Base-by-base conservation (phyloP, 306 rosid genomes). In the Casuarina glauca region DNA sequence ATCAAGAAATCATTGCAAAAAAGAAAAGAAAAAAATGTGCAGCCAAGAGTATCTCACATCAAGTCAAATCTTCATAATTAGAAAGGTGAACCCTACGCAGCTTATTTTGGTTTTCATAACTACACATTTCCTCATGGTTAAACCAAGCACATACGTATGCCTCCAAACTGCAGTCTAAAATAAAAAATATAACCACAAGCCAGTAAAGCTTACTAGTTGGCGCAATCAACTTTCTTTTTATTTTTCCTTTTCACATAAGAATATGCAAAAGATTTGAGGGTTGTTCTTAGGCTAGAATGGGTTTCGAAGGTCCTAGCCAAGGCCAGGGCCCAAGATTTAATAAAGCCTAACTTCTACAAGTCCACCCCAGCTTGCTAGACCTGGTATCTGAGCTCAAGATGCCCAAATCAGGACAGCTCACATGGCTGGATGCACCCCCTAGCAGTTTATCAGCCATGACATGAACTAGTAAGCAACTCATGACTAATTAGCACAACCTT, bases 401-500 rank as follows among this genome's bases (percentile, higher is more conserved):
- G 15, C 9, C 35, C 3, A 17, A 62, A 16, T 2, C 4, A 66
- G 49, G 48, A 66, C 2, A 1, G 35, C 70, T 66, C 70, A 16
- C 11, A 20, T 16, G 70, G 13, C 32, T n/a, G 0, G 32, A 35
- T 12, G 17, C 32, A 41, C 49, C 70, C 15, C 12, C 3, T 57
- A 3, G 32, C 26, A 9, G 0, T 16, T 36, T 26, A 17, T 17
- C 32, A 66, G 49, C 48, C 41, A 4, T 16, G 17, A 66, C 32
- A 66, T 41, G 8, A 26, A 41, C 26, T 43, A 66, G 6, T 20
- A 9, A 62, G 44, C 3, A 73, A 43, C 70, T 73, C 49, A 55
- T 4, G 16, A 49, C 12, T 42, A 62, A 13, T 79, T 71, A 76
- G 26, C 46, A 72, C 26, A 78, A 72, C 48, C 38, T 79, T 35